Percentiles rank a stretch among this genome's conserved stretches.
Conservation (phyloP, 352 stramenopile species). For the Pseudoperonospora humuli region DNA sequence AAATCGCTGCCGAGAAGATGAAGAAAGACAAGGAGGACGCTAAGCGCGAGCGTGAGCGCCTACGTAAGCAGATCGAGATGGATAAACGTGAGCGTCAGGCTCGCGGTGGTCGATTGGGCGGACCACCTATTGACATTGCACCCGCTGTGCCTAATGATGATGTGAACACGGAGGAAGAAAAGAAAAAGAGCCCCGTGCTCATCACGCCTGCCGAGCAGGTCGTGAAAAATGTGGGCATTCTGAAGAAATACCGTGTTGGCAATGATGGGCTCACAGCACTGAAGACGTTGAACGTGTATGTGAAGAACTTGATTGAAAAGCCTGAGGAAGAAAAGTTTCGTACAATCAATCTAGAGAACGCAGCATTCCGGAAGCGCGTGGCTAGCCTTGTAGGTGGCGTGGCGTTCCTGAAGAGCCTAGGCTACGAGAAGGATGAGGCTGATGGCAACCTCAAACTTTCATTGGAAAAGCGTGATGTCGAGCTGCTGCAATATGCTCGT, state of each 20-base stretch:
- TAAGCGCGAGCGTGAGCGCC: constrained; percentile 82
- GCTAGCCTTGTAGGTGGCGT: constrained; percentile 76
- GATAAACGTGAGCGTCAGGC: constrained; percentile 88
- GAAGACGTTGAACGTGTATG: constrained; percentile 82
- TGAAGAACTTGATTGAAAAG: constrained; percentile 85
- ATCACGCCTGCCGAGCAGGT: constrained; percentile 67
- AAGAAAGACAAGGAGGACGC: constrained; percentile 87
- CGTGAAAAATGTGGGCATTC: constrained; percentile 58
- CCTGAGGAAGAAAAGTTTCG: constrained; percentile 87
- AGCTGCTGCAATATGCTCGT: constrained; percentile 55
- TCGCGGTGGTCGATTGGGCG: constrained; percentile 72
- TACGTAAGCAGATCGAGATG: constrained; percentile 85
- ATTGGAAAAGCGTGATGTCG: constrained; percentile 48
- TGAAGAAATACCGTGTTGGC: constrained; percentile 83
- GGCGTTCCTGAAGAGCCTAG: constrained; percentile 76
- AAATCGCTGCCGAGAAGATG: constrained; percentile 68
- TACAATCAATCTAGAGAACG: constrained; percentile 86
- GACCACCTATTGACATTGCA: constrained; percentile 50
- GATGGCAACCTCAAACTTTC: constrained; percentile 60
- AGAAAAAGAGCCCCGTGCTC: constrained; percentile 36
- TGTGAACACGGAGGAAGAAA: constrained; percentile 18
- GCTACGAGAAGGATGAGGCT: constrained; percentile 83
- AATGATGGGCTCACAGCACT: constrained; percentile 73
- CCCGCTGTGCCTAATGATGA: constrained; percentile 29
- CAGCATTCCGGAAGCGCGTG: constrained; percentile 87